Base-by-base conservation (phyloP, 2,329 filamentous ascomycete species). In the Aspergillus novoparasiticus region DNA sequence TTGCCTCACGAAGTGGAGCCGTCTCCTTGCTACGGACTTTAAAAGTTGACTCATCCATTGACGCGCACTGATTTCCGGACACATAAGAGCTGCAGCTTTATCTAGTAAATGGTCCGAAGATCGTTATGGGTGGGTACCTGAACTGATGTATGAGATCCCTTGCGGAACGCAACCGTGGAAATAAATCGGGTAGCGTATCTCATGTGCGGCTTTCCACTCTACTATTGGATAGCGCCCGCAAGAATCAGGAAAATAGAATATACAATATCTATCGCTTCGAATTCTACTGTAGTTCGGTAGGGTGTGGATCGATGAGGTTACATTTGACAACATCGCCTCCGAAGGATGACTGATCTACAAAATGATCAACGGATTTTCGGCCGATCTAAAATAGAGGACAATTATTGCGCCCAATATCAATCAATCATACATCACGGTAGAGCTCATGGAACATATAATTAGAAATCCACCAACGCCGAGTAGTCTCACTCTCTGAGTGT, bases 381-480 rank as follows among this genome's bases (percentile, higher is more conserved):
- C 9, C 32, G 51, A 55, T 55, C 51, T 23, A 23, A 39, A 55
- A 39, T 55, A 21, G 51, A 26, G 28, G 34, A 39, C 51, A 36
- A 36, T 39, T 34, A 55, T 39, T 16, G 32, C 51, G 32, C 26
- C 32, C 34, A 55, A 39, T 21, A 39, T 55, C 30, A 51, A 51
- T n/a, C 28, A 51, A 51, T n/a, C 28, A 51, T 30, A 55, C 36
- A 55, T 55, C n/a, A 39, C 21, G n/a, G 21, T 11, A 55, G 34
- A 39, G 32, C 23, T 55, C 51, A 50, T 58, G 30, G 16, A 23
- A n/a, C 12, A 23, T 48, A 58, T 46, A 58, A 48, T 36, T 48
- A 58, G 45, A 34, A 58, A 46, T 32, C 59, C 39, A 57, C 53
- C 59, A 61, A 57, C 59, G 43, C 59, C 59, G 28, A 51, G 41